Evolutionary conservation across 78 protist genomes (phyloP).

Genomic region (Dictyostelium discoideum): DNA sequence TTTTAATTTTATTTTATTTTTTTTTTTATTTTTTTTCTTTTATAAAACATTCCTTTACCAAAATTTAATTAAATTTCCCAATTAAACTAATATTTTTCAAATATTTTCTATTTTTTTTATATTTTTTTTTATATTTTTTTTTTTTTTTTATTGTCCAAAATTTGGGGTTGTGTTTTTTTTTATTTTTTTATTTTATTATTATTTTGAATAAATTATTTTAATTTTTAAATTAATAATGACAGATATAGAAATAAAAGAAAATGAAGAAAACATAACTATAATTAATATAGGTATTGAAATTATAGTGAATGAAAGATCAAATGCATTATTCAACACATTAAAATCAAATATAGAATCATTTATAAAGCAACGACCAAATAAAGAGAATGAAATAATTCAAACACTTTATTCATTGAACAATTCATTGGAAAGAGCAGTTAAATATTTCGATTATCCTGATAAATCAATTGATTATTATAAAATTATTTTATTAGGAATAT

Average conservation of each 20-base stretch:
- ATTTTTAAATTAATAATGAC: neutral
- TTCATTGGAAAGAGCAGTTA: neutral
- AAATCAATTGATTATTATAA: neutral
- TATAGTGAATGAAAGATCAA: conserved; percentile 20
- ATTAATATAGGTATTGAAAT: neutral
- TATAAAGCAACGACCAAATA: neutral
- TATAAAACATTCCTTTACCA: no score
- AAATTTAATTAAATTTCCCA: no score
- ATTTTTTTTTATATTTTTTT: no score
- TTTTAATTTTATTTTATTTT: no score
- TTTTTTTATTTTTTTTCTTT: no score
- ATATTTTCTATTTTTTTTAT: no score
- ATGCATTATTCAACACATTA: neutral
- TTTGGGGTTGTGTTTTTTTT: no score
- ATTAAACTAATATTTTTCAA: no score
- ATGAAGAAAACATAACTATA: neutral
- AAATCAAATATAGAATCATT: neutral
- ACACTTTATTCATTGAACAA: neutral
- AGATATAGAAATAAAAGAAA: neutral
- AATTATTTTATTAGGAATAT: neutral
- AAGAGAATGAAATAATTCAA: neutral
- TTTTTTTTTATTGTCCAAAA: neutral
- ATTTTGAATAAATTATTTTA: no score
- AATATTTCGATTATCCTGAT: neutral
- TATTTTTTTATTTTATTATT: no score